A percentile compares a stretch with the other conserved stretches of the same genome.
Conservation (phyloP, 495 filamentous ascomycete genomes). For the Jackrogersella multiformis region DNA sequence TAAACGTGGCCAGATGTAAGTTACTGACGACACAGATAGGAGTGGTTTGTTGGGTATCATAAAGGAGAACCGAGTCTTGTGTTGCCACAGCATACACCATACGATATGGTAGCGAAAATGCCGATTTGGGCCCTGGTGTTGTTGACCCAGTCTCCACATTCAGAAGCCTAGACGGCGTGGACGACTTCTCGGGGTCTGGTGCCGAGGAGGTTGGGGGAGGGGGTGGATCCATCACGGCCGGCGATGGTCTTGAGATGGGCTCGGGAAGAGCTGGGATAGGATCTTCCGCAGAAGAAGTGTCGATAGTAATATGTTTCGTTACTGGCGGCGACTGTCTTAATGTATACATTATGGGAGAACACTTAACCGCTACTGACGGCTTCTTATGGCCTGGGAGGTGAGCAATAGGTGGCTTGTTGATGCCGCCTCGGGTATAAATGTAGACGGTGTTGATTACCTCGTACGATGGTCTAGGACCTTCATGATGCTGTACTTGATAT, state of each 20-base stretch:
- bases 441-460: slow-evolving; percentile 98
- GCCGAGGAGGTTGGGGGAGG: slow-evolving; percentile 66
- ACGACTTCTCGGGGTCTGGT: slow-evolving; percentile 53
- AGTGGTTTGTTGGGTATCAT: slow-evolving; percentile 96
- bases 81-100: slow-evolving; percentile 98
- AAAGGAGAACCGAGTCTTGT: slow-evolving; percentile 93
- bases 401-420: slow-evolving; percentile 97
- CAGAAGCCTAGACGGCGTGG: slow-evolving; percentile 54
- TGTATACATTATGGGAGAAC: slow-evolving; percentile 89
- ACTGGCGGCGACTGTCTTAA: slow-evolving; percentile 71
- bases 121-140: slow-evolving; percentile 67
- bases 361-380: slow-evolving; percentile 94
- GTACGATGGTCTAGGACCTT: slow-evolving; percentile 75
- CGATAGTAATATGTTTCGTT: slow-evolving; percentile 90
- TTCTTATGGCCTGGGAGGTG: slow-evolving; percentile 98
- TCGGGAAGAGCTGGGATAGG: slow-evolving; percentile 85
- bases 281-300: slow-evolving; percentile 88
- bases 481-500: slow-evolving; percentile 84
- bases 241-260: slow-evolving; percentile 69
- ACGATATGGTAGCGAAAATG: slow-evolving; percentile 88
- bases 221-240: slow-evolving; percentile 83
- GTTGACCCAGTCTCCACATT: slow-evolving; percentile 64
- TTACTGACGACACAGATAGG: slow-evolving; percentile 95
- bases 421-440: slow-evolving; percentile 94
- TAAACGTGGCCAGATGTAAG: slow-evolving; percentile 95